phyloP scores from a whole-genome alignment of 306 rosid species.

The Morella rubra region DNA sequence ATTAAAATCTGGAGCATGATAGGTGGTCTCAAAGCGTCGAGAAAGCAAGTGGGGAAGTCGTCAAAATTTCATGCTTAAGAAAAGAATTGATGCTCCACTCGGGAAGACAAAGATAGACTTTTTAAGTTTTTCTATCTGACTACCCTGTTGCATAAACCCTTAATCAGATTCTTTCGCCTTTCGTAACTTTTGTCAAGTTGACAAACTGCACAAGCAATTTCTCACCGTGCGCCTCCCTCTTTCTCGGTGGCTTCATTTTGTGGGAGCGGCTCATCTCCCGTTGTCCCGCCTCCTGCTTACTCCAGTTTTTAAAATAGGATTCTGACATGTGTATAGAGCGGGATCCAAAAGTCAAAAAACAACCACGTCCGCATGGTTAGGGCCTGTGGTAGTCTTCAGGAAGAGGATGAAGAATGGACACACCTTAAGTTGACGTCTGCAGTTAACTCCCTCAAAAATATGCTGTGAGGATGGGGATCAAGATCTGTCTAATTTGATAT shows the following conservation, averaged over 20 bases:
- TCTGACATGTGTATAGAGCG: no score
- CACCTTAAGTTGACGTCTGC: no score
- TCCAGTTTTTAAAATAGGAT: no score
- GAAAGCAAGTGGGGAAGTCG: conserved; percentile 27
- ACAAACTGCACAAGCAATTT: not conserved
- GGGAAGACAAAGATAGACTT: conserved; percentile 53
- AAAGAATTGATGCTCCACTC: conserved; percentile 31
- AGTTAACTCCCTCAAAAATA: no score
- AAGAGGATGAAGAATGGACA: no score
- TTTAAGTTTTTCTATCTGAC: conserved; percentile 25
- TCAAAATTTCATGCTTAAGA: conserved; percentile 38
- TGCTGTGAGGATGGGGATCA: no score
- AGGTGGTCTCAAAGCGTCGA: conserved; percentile 7
- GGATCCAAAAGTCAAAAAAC: no score
- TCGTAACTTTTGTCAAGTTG: conserved; percentile 14
- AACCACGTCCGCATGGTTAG: no score
- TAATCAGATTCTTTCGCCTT: conserved; percentile 42
- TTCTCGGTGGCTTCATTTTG: not conserved
- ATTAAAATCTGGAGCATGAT: conserved; percentile 14
- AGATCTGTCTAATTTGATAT: no score
- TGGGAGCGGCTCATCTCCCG: no score
- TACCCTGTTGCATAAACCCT: conserved; percentile 24
- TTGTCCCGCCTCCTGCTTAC: no score
- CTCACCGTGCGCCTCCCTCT: conserved; percentile 19
- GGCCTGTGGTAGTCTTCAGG: no score